Base-by-base conservation (phyloP, 768 basidiomycete genomes). In the Rhodosporidiobolus odoratus region DNA sequence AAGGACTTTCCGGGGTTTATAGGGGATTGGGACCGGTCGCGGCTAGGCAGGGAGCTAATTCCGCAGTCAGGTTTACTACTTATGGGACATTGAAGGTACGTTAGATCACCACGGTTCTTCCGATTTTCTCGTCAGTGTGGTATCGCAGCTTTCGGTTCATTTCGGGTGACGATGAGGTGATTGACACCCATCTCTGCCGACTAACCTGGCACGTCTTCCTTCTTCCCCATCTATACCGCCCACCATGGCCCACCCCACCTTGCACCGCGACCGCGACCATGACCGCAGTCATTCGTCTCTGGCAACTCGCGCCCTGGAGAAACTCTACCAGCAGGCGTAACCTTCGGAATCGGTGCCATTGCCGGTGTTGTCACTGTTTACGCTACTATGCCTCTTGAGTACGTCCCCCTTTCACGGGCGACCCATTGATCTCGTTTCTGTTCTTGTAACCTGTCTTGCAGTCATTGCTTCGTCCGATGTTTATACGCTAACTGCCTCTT, bases 21-120 rank as follows among this genome's bases (percentile, higher is more conserved):
- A 83, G 94, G 63, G 95, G 95, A 3, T 82, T 98, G 5, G 91
- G 93, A 78, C 93, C 95, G 5, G 93, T 97, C 65, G 94, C 95
- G 86, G 90, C 95, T 86, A 88, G 93, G 37, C 95, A 98, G 86
- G 93, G 92, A 47, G 95, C 94, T 50, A 99, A 98, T 79, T 97
- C 93, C 8, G 93, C 96, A 16, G 87, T 98, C 38, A 85, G 95
- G 40, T 98, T 97, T 82, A 93, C 94, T 58, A 92, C 92, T 0
- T 98, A 97, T 80, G 86, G 90, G 4, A 95, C 91, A 0, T 83
- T 98, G 68, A 97, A 96, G 61, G 66, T 74, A 2, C 61, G 73
- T 37, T 45, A 35, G 35, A 9, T 48, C 35, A 30, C 2, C 3
- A 27, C 45, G 12, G 45, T 9, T n/a, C 38, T 48, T 17, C 16